Evolutionary conservation across 805 yeast species (phyloP), one percentile per base, ranked within the genome.

Genomic region (Nakazawaea laoshanensis): DNA sequence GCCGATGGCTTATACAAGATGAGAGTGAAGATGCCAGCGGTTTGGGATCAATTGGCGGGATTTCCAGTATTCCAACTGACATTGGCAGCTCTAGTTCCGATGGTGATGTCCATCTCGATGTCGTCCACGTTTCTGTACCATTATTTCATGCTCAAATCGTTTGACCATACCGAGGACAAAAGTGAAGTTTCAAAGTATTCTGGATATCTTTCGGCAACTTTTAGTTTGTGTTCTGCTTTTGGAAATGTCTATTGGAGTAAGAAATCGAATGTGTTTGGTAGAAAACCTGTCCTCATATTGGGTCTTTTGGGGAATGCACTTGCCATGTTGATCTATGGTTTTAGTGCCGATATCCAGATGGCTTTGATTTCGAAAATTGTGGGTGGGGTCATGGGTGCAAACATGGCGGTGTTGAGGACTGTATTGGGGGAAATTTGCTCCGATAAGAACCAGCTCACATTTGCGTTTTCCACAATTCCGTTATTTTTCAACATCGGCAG

Each of bases 401-500:
- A 76, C 44, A 68, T 74, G 9, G 75, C 77, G 0, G 80, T 75
- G 10, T 45, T 76, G 20, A 54, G 83, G 46, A 77, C 83, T 0
- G 52, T 65, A 27, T 59, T 77, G 28, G 84, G 82, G 2, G 85
- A 77, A 45, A 51, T 74, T 14, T 77, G 78, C 6, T 50, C 54
- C 5, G 70, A 75, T 36, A 59, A 72, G 32, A 58, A 58, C 23
- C 81, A 76, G 45, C 82, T 76, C 49, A 76, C 79, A 5, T 35
- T 73, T 7, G 82, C 81, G 1, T 77, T 77, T 45, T 63, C 76
- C 19, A 67, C 74, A 4, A 60, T 77, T 53, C 82, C 84, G 0
- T 49, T 77, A 25, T 53, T 76, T 11, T 77, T 69, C 64, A 76
- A 75, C 44, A 42, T 74, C 18, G 84, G 84, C 3, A 55, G 70